Evolutionary conservation across 2,329 filamentous ascomycete species (phyloP), one percentile per base, ranked within the genome.

Genomic region (Rhytidhysteron rufulum): DNA sequence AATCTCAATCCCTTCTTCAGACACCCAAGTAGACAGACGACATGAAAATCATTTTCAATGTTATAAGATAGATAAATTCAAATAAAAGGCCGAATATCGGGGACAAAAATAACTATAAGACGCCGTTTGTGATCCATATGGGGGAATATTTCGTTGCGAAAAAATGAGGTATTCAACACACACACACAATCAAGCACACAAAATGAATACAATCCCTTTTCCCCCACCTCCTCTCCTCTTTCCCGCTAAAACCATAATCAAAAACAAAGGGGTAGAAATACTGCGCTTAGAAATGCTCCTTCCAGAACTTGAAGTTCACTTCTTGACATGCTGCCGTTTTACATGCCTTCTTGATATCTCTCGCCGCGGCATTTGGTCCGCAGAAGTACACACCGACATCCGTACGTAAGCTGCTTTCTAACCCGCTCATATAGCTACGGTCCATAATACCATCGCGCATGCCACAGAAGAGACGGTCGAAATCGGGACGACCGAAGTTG

Each of bases 331-430:
- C 86, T 13, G 85, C 84, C 39, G 73, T 66, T 58, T 85, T 86
- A 51, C 87, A 86, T 13, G 91, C 90, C 60, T 81, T 80, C 67
- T 86, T 85, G 63, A 98, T 96, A 57, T 88, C 81, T 51, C 89
- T 79, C 5, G 91, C 91, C 69, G 78, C 73, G 50, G 76, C 77
- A 48, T 86, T 93, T 18, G 90, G 90, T 44, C 93, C 93, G 65
- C 93, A 98, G 68, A 97, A 97, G 72, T 98, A 98, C 16, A 98
- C 91, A 69, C 93, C 93, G 10, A 98, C 86, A 27, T 91, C 88
- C 3, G 88, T 94, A 57, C 81, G 79, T 61, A 85, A 75, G 54
- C 78, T 84, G 43, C 80, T 80, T 66, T 94, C 86, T 13, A 96
- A 68, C 1, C 89, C 90, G 39, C 79, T 79, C 57, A 97, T 80